These are phyloP conservation scores for Lonicera japonica DNA, from an alignment of 129 eudicot genomes.

Conservation along the genomic window DNA sequence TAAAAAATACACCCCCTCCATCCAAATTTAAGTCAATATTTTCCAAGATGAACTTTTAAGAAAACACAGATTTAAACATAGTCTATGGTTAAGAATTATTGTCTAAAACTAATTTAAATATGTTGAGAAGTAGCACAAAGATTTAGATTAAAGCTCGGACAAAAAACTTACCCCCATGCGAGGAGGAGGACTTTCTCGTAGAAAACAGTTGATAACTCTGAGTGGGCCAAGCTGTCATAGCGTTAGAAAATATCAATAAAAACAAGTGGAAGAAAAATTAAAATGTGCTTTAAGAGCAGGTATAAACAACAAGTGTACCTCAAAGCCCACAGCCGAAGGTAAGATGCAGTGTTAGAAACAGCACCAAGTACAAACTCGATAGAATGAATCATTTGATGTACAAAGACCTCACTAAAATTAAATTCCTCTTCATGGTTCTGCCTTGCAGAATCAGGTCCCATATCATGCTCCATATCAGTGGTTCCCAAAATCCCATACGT, in stretches of 20 bases:
- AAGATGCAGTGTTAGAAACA: conserved; percentile 96
- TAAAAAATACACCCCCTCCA: too few relatives aligned
- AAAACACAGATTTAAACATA: too few relatives aligned
- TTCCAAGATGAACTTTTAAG: too few relatives aligned
- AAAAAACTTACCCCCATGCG: conserved; percentile 81
- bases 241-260: conserved; percentile 12
- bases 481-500: conserved; percentile 76
- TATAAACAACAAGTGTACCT: conserved; percentile 39
- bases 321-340: conserved; percentile 98
- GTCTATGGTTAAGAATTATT: too few relatives aligned
- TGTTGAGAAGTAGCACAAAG: too few relatives aligned
- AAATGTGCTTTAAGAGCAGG: conserved; percentile 3
- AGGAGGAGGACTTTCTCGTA: conserved; percentile 90
- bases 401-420: conserved; percentile 92
- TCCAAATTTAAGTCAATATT: too few relatives aligned
- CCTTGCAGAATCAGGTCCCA: conserved; percentile 78
- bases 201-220: conserved; percentile 93
- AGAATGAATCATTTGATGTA: conserved; percentile 97
- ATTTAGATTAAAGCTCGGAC: not conserved
- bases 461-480: conserved; percentile 64
- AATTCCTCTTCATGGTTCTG: conserved; percentile 79
- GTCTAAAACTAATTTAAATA: too few relatives aligned
- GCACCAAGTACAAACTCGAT: conserved; percentile 98
- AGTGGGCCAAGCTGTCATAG: conserved; percentile 86
- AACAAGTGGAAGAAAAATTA: not conserved